phyloP scores from a whole-genome alignment of 2,329 filamentous ascomycete genomes.

The Pyrenophora graminea region DNA sequence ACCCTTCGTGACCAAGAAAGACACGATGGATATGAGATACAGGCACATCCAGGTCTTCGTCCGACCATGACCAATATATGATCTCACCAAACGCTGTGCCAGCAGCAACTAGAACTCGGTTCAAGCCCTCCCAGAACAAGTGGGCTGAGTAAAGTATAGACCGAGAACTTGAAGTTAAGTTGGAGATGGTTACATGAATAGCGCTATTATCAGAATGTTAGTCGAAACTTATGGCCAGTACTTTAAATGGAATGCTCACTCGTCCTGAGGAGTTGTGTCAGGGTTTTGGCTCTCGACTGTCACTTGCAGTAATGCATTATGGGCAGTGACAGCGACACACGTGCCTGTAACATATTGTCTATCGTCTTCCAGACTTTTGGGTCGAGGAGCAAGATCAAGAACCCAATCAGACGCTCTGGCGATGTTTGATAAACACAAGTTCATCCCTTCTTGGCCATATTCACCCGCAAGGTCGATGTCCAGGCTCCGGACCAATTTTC shows the following conservation, averaged over 20 bases:
- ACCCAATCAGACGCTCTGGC: constrained; percentile 45
- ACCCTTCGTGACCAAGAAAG: constrained; percentile 80
- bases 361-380: constrained; percentile 14
- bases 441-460: constrained; percentile 29
- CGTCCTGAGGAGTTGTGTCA: neutral
- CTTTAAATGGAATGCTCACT: constrained; percentile 3
- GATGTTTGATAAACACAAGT: constrained; percentile 24
- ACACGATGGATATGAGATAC: constrained; percentile 56
- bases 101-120: constrained; percentile 73
- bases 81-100: constrained; percentile 96
- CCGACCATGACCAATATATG: constrained; percentile 77
- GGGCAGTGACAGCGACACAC: constrained; percentile 69
- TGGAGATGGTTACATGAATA: constrained; percentile 48
- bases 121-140: constrained; percentile 63
- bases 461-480: constrained; percentile 24
- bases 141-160: constrained; percentile 89
- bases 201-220: constrained; percentile 10
- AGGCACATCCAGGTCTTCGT: constrained; percentile 27
- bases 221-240: neutral
- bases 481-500: constrained; percentile 54
- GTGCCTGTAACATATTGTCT: constrained; percentile 4
- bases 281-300: constrained; percentile 19
- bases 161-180: constrained; percentile 67
- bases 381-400: constrained; percentile 34
- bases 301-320: constrained; percentile 75